Conservation (phyloP, 768 basidiomycete species). For the Rhizopogon rudus region DNA sequence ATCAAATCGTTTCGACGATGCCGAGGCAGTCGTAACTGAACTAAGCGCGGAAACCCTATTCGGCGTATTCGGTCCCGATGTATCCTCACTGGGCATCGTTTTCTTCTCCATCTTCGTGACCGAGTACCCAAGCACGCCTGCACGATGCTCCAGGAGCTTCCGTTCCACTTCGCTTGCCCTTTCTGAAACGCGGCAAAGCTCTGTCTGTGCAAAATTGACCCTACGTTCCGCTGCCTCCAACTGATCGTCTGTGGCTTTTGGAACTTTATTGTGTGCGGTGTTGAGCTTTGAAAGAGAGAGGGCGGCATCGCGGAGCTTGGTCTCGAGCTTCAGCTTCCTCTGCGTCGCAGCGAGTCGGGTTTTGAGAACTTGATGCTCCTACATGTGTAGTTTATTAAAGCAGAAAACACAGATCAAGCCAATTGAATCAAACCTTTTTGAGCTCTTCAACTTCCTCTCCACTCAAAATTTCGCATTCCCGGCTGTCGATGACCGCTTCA, state of each 20-base stretch:
- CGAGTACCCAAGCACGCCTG: slow-evolving; percentile 72
- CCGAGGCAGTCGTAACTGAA: slow-evolving; percentile 39
- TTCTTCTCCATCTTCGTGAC: slow-evolving; percentile 65
- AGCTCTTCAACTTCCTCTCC: slow-evolving; percentile 68
- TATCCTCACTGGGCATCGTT: slow-evolving; percentile 28
- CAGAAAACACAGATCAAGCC: not conserved
- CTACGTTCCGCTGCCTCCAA: slow-evolving; percentile 70
- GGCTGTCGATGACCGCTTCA: slow-evolving; percentile 91
- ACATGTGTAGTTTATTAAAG: slow-evolving; percentile 7
- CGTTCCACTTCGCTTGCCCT: slow-evolving; percentile 58
- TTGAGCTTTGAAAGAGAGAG: slow-evolving; percentile 69
- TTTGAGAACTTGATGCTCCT: slow-evolving; percentile 74
- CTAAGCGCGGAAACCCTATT: slow-evolving; percentile 48
- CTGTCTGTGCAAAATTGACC: slow-evolving; percentile 65
- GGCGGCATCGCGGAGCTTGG: slow-evolving; percentile 85
- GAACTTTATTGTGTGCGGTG: slow-evolving; percentile 46
- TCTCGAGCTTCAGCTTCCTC: slow-evolving; percentile 76
- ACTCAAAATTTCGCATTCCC: slow-evolving; percentile 70
- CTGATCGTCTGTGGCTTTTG: slow-evolving; percentile 65
- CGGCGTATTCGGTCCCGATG: slow-evolving; percentile 50
- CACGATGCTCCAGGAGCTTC: slow-evolving; percentile 74
- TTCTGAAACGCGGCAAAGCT: slow-evolving; percentile 64
- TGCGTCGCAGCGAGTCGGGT: slow-evolving; percentile 61
- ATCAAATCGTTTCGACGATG: slow-evolving; percentile 62
- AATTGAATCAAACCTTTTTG: slow-evolving; percentile 54